Conservation (phyloP, 352 stramenopile genomes). For the Aphanomyces stellatus region DNA sequence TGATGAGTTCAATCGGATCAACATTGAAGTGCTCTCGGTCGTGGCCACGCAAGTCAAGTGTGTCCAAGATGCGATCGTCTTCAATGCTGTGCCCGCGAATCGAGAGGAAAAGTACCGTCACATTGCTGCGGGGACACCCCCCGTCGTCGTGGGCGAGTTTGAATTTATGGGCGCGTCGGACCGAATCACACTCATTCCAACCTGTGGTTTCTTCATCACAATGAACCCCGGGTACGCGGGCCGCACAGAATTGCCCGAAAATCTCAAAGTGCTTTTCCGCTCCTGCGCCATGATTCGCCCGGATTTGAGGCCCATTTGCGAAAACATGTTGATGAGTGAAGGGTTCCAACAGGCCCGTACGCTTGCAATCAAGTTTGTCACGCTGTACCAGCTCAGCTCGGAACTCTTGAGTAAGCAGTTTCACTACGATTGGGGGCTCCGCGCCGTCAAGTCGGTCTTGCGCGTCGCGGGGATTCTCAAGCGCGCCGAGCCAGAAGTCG, state of each 20-base stretch:
- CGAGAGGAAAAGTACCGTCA: constrained; percentile 92
- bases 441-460: constrained; percentile 82
- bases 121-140: constrained; percentile 88
- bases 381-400: constrained; percentile 76
- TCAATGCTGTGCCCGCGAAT: constrained; percentile 88
- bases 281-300: constrained; percentile 93
- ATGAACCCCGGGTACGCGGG: constrained; percentile 93
- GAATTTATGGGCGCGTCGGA: constrained; percentile 84
- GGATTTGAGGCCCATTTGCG: constrained; percentile 86
- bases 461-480: constrained; percentile 82
- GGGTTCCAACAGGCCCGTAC: constrained; percentile 81
- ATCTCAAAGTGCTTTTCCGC: constrained; percentile 88
- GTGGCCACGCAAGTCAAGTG: constrained; percentile 81
- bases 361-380: constrained; percentile 90
- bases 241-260: constrained; percentile 79
- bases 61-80: constrained; percentile 78
- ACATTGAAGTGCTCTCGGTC: constrained; percentile 82
- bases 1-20: constrained; percentile 85
- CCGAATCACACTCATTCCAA: constrained; percentile 78
- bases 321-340: constrained; percentile 88
- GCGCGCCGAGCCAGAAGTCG: constrained; percentile 64
- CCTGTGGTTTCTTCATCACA: constrained; percentile 91
- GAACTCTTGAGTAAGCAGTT: constrained; percentile 86
- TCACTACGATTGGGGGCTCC: constrained; percentile 88
- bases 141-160: constrained; percentile 79